Percentiles rank a stretch among this genome's conserved stretches.
These are phyloP conservation scores for Macrophomina phaseolina DNA, from an alignment of 2,329 filamentous ascomycete genomes.

Conservation along the genomic window DNA sequence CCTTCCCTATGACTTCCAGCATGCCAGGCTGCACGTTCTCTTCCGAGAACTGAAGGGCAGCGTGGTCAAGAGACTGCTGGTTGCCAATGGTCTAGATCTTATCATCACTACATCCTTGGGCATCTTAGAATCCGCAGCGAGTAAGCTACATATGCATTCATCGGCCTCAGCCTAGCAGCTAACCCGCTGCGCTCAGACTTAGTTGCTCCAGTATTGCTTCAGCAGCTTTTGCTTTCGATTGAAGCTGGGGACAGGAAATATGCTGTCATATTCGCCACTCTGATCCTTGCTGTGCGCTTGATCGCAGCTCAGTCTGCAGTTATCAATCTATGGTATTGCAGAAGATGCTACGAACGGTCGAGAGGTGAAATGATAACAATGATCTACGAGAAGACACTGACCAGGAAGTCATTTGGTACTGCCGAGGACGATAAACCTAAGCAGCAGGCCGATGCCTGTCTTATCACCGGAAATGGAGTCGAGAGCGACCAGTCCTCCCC, in stretches of 20 bases:
- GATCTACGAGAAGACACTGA: conserved; percentile 78
- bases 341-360: conserved; percentile 81
- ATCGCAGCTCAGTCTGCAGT: conserved; percentile 69
- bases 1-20: conserved; percentile 81
- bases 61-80: conserved; percentile 70
- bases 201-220: conserved; percentile 71
- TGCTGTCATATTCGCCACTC: conserved; percentile 68
- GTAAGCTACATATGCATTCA: conserved; percentile 41
- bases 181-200: conserved; percentile 29
- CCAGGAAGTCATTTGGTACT: conserved; percentile 63
- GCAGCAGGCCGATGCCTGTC: background rate
- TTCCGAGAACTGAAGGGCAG: conserved; percentile 77
- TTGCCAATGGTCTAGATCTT: conserved; percentile 81
- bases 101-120: conserved; percentile 69
- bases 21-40: conserved; percentile 72
- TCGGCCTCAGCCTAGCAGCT: background rate
- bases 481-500: background rate
- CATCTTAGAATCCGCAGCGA: conserved; percentile 65
- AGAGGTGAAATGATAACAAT: conserved; percentile 86
- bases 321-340: conserved; percentile 79
- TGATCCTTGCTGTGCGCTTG: conserved; percentile 67
- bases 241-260: conserved; percentile 59
- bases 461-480: background rate
- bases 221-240: conserved; percentile 72
- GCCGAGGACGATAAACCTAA: conserved; percentile 29